Base-by-base conservation (phyloP, 2,329 filamentous ascomycete genomes). In the Cladophialophora exuberans region DNA sequence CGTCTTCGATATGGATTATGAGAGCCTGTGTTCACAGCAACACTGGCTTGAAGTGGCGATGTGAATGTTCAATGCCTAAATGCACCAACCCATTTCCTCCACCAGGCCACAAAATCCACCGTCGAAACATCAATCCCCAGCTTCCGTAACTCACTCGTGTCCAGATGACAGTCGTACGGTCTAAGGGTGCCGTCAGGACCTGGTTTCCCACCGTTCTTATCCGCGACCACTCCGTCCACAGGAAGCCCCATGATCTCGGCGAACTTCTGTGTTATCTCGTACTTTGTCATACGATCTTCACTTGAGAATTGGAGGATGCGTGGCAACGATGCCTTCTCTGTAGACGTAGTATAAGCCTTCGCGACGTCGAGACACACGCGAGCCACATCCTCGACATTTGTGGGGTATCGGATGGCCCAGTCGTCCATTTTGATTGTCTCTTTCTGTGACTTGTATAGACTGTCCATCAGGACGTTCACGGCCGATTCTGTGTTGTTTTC, bases 131-230 rank as follows among this genome's bases (percentile, higher is more conserved):
- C 81, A 60, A 96, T 88, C 0, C 84, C 89, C 58, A 96, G 68
- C 46, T 89, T 83, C 69, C 83, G 83, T 61, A 96, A 73, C 33
- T 78, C 83, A 71, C 82, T 83, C 6, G 88, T 96, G 65, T 89
- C 91, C 41, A 97, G 76, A 71, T 96, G 90, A 64, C 88, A 93
- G 72, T 96, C 90, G 68, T 89, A 96, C 10, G 92, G 91, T 60
- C 91, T 80, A 41, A 62, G 15, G 35, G 62, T 65, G 2, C 61
- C 61, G 48, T 63, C 62, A 11, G 54, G 53, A 1, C 49, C 59
- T 13, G 62, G 62, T 51, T 64, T 65, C 1, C 62, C 62, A 31
- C 87, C 87, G 65, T 88, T 79, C 20, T 84, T 81, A 65, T 90
- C 87, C 7, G 87, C 76, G 65, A 83, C 79, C 70, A 96, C 86